phyloP scores from a whole-genome alignment of 2,329 filamentous ascomycete species.

The Colletotrichum sp. region DNA sequence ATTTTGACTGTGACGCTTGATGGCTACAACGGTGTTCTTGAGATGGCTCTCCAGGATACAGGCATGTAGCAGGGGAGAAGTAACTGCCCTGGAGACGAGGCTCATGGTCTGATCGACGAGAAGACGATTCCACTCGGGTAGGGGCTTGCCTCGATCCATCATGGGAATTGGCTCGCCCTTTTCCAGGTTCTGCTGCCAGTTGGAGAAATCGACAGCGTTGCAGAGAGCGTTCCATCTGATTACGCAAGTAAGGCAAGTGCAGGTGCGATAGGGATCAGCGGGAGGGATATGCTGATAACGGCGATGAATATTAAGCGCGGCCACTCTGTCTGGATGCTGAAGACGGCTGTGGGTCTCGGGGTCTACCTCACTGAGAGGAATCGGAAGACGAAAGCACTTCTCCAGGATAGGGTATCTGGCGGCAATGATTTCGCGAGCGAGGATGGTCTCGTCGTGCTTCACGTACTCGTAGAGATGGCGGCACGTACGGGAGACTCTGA shows the following conservation, averaged over 20 bases:
- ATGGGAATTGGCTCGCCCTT: conserved; percentile 55
- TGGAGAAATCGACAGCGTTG: conserved; percentile 58
- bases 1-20: conserved; percentile 47
- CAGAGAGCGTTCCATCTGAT: conserved; percentile 62
- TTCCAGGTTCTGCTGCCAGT: conserved; percentile 60
- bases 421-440: conserved; percentile 47
- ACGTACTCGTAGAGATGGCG: conserved; percentile 49
- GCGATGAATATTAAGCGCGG: conserved; percentile 49
- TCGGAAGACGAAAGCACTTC: conserved; percentile 57
- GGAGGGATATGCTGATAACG: conserved; percentile 57
- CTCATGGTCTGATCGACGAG: conserved; percentile 48
- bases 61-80: conserved; percentile 55
- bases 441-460: conserved; percentile 41
- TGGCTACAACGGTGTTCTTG: conserved; percentile 30
- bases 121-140: conserved; percentile 53
- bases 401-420: conserved; percentile 55
- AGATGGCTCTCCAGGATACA: conserved; percentile 37
- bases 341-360: conserved; percentile 40
- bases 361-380: conserved; percentile 46
- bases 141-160: conserved; percentile 48
- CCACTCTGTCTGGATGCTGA: conserved; percentile 44
- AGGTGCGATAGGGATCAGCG: conserved; percentile 52
- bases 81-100: conserved; percentile 50
- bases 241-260: conserved; percentile 62
- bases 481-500: conserved; percentile 48